Evolutionary conservation across 2,329 filamentous ascomycete genomes (phyloP).

Genomic region (Diaporthe capsici): DNA sequence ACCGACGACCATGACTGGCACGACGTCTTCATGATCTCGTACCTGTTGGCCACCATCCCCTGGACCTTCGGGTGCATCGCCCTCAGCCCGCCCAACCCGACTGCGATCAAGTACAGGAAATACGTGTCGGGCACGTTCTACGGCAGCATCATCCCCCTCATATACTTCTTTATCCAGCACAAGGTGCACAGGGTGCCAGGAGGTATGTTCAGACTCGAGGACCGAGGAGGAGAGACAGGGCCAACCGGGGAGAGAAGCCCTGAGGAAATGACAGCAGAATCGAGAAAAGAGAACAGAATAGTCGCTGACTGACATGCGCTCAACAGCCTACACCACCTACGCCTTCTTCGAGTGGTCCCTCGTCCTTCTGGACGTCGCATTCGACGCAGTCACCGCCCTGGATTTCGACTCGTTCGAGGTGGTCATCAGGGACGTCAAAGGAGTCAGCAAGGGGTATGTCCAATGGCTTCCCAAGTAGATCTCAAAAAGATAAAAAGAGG

Average conservation of each 20-base stretch:
- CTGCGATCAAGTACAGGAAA: constrained; percentile 90
- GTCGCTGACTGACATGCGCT: constrained; percentile 27
- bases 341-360: constrained; percentile 98
- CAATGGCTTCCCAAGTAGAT: constrained; percentile 91
- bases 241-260: not conserved
- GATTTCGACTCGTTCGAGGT: constrained; percentile 94
- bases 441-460: constrained; percentile 98
- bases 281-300: not conserved
- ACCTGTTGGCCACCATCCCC: constrained; percentile 91
- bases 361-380: constrained; percentile 94
- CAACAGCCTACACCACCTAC: constrained; percentile 94
- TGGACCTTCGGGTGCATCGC: constrained; percentile 95
- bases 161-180: constrained; percentile 99
- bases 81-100: constrained; percentile 86
- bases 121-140: constrained; percentile 88
- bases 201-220: constrained; percentile 72
- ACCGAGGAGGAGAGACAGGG: not conserved
- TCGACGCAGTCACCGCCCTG: constrained; percentile 93
- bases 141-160: constrained; percentile 86
- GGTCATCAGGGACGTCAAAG: constrained; percentile 89
- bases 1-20: constrained; percentile 99
- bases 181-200: constrained; percentile 95
- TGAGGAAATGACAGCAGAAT: not conserved
- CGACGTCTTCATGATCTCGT: constrained; percentile 99
- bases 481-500: constrained; percentile 39